Percentiles rank a stretch among this genome's conserved stretches.
These are phyloP conservation scores for Kluyveromyces aestuarii DNA, from an alignment of 805 yeast species.

Conservation along the genomic window DNA sequence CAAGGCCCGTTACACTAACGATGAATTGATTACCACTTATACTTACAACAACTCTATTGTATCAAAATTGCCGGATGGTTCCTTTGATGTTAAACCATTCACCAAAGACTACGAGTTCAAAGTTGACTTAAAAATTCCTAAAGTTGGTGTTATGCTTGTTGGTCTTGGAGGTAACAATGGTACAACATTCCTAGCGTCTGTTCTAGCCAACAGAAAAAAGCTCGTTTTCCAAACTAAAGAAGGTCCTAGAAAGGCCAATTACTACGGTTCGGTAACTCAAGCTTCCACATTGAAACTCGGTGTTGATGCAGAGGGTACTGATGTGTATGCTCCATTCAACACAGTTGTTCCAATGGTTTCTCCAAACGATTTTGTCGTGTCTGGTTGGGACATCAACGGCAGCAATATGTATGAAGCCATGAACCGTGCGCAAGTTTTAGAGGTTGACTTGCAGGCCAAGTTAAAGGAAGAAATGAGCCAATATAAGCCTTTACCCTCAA, in stretches of 20 bases:
- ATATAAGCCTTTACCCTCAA: slow-evolving; percentile 66
- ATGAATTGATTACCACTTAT: slow-evolving; percentile 47
- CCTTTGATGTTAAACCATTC: slow-evolving; percentile 60
- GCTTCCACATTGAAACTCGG: slow-evolving; percentile 86
- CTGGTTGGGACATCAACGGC: slow-evolving; percentile 91
- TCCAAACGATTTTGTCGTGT: slow-evolving; percentile 83
- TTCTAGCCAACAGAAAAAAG: slow-evolving; percentile 75
- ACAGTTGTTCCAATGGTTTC: slow-evolving; percentile 77
- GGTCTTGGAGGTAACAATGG: slow-evolving; percentile 98
- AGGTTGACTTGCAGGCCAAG: slow-evolving; percentile 72
- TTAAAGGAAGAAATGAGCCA: slow-evolving; percentile 54
- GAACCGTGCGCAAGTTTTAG: slow-evolving; percentile 80
- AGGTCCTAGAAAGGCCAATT: slow-evolving; percentile 69
- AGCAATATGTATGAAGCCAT: slow-evolving; percentile 66
- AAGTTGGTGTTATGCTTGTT: slow-evolving; percentile 80
- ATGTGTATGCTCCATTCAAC: slow-evolving; percentile 88
- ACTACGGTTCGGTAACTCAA: slow-evolving; percentile 92
- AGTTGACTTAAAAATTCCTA: slow-evolving; percentile 72
- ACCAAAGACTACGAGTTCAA: slow-evolving; percentile 73
- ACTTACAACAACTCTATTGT: slow-evolving; percentile 67
- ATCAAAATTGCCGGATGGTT: slow-evolving; percentile 37
- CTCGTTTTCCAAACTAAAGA: slow-evolving; percentile 73
- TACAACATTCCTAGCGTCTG: slow-evolving; percentile 78
- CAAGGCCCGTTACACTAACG: slow-evolving; percentile 42
- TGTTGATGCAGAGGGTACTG: slow-evolving; percentile 69